phyloP scores from a whole-genome alignment of 2,329 filamentous ascomycete species.

The Aureobasidium sp. region DNA sequence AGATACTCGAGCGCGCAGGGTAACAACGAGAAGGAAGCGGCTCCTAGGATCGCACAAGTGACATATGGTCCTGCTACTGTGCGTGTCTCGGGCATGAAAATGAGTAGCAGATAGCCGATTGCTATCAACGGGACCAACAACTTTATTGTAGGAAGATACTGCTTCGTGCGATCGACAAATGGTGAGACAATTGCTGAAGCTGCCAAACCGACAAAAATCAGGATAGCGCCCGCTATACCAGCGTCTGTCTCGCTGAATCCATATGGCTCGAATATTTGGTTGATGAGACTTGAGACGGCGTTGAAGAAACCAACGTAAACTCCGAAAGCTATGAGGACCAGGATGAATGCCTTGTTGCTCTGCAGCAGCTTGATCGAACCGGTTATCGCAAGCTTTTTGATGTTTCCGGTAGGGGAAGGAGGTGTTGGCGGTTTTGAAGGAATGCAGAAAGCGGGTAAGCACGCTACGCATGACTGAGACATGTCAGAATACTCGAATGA shows the following conservation, averaged over 20 bases:
- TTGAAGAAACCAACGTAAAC: slow-evolving; percentile 93
- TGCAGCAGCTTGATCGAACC: slow-evolving; percentile 43
- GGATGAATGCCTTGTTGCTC: slow-evolving; percentile 64
- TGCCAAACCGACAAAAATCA: slow-evolving; percentile 83
- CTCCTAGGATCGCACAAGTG: slow-evolving; percentile 69
- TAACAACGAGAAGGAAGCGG: slow-evolving; percentile 69
- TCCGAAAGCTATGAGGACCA: slow-evolving; percentile 72
- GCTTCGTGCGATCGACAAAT: slow-evolving; percentile 76
- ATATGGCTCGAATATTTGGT: slow-evolving; percentile 84
- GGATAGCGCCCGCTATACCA: slow-evolving; percentile 79
- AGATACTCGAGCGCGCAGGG: slow-evolving; percentile 82
- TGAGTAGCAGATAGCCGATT: slow-evolving; percentile 56
- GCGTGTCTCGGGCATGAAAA: slow-evolving; percentile 67
- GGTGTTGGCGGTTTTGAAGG: slow-evolving; percentile 71
- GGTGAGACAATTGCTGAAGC: slow-evolving; percentile 69
- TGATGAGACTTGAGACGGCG: slow-evolving; percentile 76
- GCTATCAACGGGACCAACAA: slow-evolving; percentile 67
- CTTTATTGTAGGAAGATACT: slow-evolving; percentile 67
- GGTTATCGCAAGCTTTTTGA: slow-evolving; percentile 45
- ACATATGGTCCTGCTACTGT: slow-evolving; percentile 62
- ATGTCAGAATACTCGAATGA: not conserved
- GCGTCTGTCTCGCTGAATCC: slow-evolving; percentile 76
- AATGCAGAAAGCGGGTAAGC: slow-evolving; percentile 74
- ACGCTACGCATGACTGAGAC: slow-evolving; percentile 48
- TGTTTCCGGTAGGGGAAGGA: slow-evolving; percentile 58